Evolutionary conservation across 2,329 filamentous ascomycete genomes (phyloP).

Genomic region (Microsporum audouinii): DNA sequence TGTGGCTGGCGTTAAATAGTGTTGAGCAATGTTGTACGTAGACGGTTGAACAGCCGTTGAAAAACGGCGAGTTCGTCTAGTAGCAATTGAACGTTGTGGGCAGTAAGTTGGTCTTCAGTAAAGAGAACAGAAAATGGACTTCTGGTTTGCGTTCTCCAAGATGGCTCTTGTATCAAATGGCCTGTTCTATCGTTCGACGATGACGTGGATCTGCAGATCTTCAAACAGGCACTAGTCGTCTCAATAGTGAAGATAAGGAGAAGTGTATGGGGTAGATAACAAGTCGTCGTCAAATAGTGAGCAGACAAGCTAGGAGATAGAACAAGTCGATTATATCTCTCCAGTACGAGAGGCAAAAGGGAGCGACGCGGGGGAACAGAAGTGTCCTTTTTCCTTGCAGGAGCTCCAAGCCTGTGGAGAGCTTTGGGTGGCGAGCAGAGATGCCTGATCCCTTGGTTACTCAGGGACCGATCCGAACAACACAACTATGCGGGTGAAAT

Average conservation of each 20-base stretch:
- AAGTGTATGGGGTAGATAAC: background rate
- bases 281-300: background rate
- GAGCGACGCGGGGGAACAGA: background rate
- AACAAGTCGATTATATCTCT: background rate
- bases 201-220: slow-evolving; percentile 4
- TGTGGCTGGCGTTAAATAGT: background rate
- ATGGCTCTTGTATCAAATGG: background rate
- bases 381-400: background rate
- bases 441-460: background rate
- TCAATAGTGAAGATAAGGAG: background rate
- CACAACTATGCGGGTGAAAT: background rate
- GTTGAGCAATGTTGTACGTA: background rate
- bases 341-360: background rate
- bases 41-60: background rate
- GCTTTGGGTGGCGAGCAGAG: background rate
- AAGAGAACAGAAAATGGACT: background rate
- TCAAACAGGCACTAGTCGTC: background rate
- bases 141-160: background rate
- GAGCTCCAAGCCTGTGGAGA: background rate
- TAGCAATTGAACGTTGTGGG: background rate
- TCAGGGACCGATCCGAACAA: background rate
- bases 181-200: background rate
- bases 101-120: background rate
- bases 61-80: background rate
- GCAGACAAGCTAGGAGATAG: background rate